Percentiles rank a stretch among this genome's conserved stretches.
These are phyloP conservation scores for Lachnellula subtilissima DNA, from an alignment of 2,329 filamentous ascomycete species.

Conservation along the genomic window DNA sequence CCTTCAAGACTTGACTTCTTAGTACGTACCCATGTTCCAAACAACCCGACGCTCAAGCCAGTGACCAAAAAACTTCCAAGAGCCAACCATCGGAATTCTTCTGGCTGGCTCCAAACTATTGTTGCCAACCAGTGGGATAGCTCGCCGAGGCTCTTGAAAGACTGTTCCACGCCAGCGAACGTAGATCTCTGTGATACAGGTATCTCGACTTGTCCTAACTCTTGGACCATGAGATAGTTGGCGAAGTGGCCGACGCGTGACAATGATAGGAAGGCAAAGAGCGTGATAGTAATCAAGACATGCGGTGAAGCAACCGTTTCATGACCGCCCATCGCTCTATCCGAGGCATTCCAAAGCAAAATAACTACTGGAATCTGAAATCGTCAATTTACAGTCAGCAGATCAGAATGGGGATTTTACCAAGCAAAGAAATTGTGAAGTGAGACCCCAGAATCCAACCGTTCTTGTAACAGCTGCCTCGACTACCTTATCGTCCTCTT, in stretches of 20 bases:
- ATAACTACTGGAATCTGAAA: slow-evolving; percentile 33
- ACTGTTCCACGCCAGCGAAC: slow-evolving; percentile 38
- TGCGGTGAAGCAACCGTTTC: slow-evolving; percentile 8
- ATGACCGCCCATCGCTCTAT: background rate
- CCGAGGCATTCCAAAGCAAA: slow-evolving; percentile 26
- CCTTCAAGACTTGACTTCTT: background rate
- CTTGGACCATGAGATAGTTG: slow-evolving; percentile 37
- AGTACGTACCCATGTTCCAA: slow-evolving; percentile 33
- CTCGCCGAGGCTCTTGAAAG: slow-evolving; percentile 35
- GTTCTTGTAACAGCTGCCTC: slow-evolving; percentile 8
- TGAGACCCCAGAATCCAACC: slow-evolving; percentile 35
- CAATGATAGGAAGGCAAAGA: slow-evolving; percentile 36
- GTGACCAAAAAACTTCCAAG: slow-evolving; percentile 32
- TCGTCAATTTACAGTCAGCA: background rate
- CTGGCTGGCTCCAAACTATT: slow-evolving; percentile 32
- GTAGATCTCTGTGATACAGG: slow-evolving; percentile 32
- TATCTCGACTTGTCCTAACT: slow-evolving; percentile 38
- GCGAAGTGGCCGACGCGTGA: slow-evolving; percentile 39
- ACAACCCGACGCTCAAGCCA: slow-evolving; percentile 29
- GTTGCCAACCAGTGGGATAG: slow-evolving; percentile 35
- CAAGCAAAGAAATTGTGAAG: slow-evolving; percentile 34
- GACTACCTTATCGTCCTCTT: slow-evolving; percentile 17
- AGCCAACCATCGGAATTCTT: slow-evolving; percentile 36
- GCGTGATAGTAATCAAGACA: slow-evolving; percentile 13
- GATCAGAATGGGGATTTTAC: slow-evolving; percentile 21